Percentiles rank a stretch among this genome's conserved stretches.
These are phyloP conservation scores for Coemansia sp. DNA, from an alignment of 192 early-diverging fungal genomes.

Conservation along the genomic window DNA sequence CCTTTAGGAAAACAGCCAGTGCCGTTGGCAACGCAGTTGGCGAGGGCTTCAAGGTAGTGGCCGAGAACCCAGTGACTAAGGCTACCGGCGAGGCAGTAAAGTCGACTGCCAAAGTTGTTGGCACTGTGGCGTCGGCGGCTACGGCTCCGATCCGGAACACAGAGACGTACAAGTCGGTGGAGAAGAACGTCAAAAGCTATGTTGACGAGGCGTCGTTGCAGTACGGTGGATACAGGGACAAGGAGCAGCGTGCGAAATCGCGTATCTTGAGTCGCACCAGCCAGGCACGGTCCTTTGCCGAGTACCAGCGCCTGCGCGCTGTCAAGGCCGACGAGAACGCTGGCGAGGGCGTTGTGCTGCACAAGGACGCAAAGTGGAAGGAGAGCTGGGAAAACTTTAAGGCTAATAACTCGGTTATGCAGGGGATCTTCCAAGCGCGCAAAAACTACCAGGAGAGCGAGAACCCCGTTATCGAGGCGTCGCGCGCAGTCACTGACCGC, in stretches of 20 bases:
- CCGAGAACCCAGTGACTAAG: constrained; percentile 76
- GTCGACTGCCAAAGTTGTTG: constrained; percentile 62
- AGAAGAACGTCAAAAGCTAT: constrained; percentile 65
- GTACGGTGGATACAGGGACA: constrained; percentile 75
- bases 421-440: constrained; percentile 75
- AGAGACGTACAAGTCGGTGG: constrained; percentile 61
- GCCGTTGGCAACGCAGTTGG: constrained; percentile 64
- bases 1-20: constrained; percentile 69
- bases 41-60: constrained; percentile 64
- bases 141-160: constrained; percentile 69
- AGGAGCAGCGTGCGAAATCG: constrained; percentile 60
- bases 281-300: constrained; percentile 50
- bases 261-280: constrained; percentile 43
- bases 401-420: constrained; percentile 80
- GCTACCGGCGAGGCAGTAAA: constrained; percentile 71
- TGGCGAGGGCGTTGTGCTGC: constrained; percentile 74
- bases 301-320: constrained; percentile 48
- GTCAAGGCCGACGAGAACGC: constrained; percentile 58
- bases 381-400: constrained; percentile 92
- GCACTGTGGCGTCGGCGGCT: constrained; percentile 61
- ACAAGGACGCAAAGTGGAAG: constrained; percentile 85
- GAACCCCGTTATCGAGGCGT: constrained; percentile 75
- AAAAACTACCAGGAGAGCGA: constrained; percentile 87
- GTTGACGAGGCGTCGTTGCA: constrained; percentile 67
- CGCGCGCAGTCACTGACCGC: constrained; percentile 72